Evolutionary conservation across 495 filamentous ascomycete genomes (phyloP).

Genomic region (Pseudotulostoma volvatum): DNA sequence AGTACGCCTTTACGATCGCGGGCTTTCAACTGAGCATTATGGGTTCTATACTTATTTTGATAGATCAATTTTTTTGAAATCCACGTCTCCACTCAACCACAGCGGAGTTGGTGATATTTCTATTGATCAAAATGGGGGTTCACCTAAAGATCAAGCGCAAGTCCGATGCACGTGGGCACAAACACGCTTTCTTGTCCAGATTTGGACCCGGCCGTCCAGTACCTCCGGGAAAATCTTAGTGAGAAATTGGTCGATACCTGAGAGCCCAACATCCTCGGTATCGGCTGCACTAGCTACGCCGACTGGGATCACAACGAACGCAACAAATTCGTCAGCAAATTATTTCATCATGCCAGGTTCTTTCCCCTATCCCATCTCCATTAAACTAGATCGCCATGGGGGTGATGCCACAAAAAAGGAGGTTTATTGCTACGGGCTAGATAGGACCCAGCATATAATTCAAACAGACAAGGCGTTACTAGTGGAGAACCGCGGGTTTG

Average conservation of each 20-base stretch:
- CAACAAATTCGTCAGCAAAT: conserved; percentile 29
- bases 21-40: conserved; percentile 66
- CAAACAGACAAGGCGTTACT: conserved; percentile 35
- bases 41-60: conserved; percentile 89
- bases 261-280: conserved; percentile 2
- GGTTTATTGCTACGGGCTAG: conserved; percentile 53
- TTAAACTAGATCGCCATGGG: conserved; percentile 70
- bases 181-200: conserved; percentile 75
- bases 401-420: conserved; percentile 45
- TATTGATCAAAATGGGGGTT: conserved; percentile 50
- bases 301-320: conserved; percentile 3
- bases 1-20: conserved; percentile 71
- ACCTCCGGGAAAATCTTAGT: conserved; percentile 24
- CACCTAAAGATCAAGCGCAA: conserved; percentile 38
- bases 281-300: conserved; percentile 10
- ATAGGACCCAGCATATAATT: conserved; percentile 35
- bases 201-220: conserved; percentile 52
- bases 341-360: conserved; percentile 47
- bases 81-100: conserved; percentile 20
- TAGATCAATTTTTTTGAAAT: conserved; percentile 66
- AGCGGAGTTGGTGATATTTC: conserved; percentile 18
- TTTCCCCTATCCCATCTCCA: conserved; percentile 74
- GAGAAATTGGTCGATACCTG: conserved; percentile 3
- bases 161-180: conserved; percentile 64
- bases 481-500: conserved; percentile 40